Percentiles rank a stretch among this genome's conserved stretches.
These are phyloP conservation scores for Oryza brachyantha DNA, from an alignment of 176 grass and related monocot species.

Conservation along the genomic window DNA sequence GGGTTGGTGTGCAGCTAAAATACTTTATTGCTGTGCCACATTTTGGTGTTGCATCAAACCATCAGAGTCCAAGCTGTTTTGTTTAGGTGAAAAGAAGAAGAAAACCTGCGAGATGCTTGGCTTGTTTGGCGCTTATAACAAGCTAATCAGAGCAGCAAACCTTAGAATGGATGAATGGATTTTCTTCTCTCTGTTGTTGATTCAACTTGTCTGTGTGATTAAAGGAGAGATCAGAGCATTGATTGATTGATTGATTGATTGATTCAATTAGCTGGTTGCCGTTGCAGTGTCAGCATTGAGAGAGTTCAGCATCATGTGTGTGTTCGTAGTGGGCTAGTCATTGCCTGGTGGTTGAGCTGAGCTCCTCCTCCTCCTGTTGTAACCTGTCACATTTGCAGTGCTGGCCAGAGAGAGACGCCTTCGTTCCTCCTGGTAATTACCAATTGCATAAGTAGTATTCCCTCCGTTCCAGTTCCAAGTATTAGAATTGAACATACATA, in stretches of 20 bases:
- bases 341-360: conserved; percentile 22
- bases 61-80: background rate
- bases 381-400: conserved; percentile 24
- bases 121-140: background rate
- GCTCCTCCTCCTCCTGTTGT: background rate
- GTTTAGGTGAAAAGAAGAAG: background rate
- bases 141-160: background rate
- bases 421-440: conserved; percentile 2
- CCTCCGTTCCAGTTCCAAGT: too few species aligned
- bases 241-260: conserved; percentile 9
- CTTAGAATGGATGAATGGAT: background rate
- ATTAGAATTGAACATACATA: too few species aligned
- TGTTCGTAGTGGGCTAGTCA: background rate
- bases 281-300: background rate
- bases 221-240: background rate
- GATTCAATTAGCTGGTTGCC: background rate
- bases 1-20: conserved; percentile 21
- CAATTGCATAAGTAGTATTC: background rate
- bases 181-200: background rate
- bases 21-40: conserved; percentile 28
- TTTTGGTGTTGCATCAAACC: background rate
- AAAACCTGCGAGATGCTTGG: conserved; percentile 8
- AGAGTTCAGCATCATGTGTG: background rate
- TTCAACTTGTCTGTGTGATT: background rate
- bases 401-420: background rate